Evolutionary conservation across 2,329 filamentous ascomycete species (phyloP), one percentile per base, ranked within the genome.

Genomic region (Claviceps sp.): DNA sequence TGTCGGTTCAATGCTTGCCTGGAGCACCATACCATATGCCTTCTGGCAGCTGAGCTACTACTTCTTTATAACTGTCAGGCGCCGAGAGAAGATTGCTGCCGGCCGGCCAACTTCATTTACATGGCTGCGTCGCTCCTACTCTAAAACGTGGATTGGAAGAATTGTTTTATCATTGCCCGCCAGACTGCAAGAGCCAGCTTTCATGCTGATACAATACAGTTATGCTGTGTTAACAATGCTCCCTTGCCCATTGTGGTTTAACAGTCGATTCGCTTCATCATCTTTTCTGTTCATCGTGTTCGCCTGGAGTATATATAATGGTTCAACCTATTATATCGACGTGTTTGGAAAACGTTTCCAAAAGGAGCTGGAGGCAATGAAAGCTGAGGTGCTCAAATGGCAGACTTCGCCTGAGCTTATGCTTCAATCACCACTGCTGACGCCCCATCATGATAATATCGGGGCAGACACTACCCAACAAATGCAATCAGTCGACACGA

Each of bases 301-400:
- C 63, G 76, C 81, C 44, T 96, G 90, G 89, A 94, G 88, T 60
- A 85, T 96, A 52, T 94, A 96, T 72, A 98, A 98, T 60, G 93
- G 93, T 37, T 89, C 93, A 17, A 97, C 90, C 0, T 98, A 87
- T 68, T 98, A 98, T 69, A 97, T 98, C 62, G 93, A 98, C 61
- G 88, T 97, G 1, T 98, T 97, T 65, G 93, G 94, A 51, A 95
- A 87, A 61, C 82, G 90, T 2, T 97, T 98, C 74, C 89, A 98
- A 73, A 95, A 91, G 64, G 93, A 98, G 67, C 75, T 98, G 13
- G 90, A 98, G 65, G 78, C 84, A 50, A 78, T 98, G 70, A 90
- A 86, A 69, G 81, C 81, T 52, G 93, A 98, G 63, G 89, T 98
- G 8, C 79, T 84, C 46, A 91, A 89, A 65, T 94, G 89, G 88